These are phyloP conservation scores for Cyclostephanos tholiformis DNA, from an alignment of 108 stramenopile genomes.

Conservation along the genomic window DNA sequence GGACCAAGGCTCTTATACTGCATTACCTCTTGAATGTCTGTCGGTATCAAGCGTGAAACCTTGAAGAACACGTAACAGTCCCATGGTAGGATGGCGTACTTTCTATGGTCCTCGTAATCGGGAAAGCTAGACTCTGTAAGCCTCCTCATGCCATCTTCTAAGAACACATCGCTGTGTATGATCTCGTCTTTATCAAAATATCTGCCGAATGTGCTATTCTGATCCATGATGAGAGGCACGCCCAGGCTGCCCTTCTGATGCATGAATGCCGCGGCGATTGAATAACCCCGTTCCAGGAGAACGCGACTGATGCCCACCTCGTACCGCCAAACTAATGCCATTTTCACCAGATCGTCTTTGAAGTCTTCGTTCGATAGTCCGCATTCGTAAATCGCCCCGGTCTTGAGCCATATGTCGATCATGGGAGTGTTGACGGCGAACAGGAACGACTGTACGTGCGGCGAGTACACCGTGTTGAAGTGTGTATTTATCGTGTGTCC, in stretches of 20 bases:
- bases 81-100: conserved; percentile 52
- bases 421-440: conserved; percentile 44
- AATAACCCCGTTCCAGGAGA: conserved; percentile 37
- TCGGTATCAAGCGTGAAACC: conserved; percentile 42
- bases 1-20: conserved; percentile 34
- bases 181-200: conserved; percentile 32
- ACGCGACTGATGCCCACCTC: conserved; percentile 50
- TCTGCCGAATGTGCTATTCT: conserved; percentile 42
- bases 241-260: conserved; percentile 44
- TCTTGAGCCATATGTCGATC: conserved; percentile 39
- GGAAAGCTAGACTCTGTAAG: conserved; percentile 44
- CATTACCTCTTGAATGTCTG: conserved; percentile 42
- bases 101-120: conserved; percentile 41
- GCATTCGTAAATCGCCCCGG: conserved; percentile 49
- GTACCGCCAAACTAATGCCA: conserved; percentile 44
- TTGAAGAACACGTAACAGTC: conserved; percentile 52
- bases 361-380: conserved; percentile 46
- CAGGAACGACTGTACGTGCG: conserved; percentile 42
- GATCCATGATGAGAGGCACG: conserved; percentile 32
- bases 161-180: conserved; percentile 34
- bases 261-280: conserved; percentile 48
- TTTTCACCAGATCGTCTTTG: conserved; percentile 29
- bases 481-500: conserved; percentile 53
- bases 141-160: conserved; percentile 40
- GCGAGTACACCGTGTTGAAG: conserved; percentile 39